Evolutionary conservation across 2,329 filamentous ascomycete genomes (phyloP).

Genomic region (Cercospora berteroae): DNA sequence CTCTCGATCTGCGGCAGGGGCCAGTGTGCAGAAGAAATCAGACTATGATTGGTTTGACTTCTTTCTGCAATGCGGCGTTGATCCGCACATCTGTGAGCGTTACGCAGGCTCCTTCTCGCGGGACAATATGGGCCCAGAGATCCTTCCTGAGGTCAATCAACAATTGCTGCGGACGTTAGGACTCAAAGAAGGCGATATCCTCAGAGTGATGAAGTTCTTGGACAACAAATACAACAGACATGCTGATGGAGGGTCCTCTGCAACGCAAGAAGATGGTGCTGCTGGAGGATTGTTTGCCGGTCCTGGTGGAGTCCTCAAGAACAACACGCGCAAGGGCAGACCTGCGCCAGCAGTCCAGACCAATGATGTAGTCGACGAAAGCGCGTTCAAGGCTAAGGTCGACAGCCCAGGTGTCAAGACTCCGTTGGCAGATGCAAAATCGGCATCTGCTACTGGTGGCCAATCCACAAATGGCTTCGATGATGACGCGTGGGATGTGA

Average conservation of each 20-base stretch:
- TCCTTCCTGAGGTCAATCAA: conserved; percentile 84
- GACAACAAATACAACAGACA: conserved; percentile 76
- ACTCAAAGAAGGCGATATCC: conserved; percentile 92
- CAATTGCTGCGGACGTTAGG: conserved; percentile 80
- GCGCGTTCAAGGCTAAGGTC: conserved; percentile 69
- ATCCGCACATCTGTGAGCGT: conserved; percentile 87
- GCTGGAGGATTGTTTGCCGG: conserved; percentile 80
- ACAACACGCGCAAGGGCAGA: conserved; percentile 90
- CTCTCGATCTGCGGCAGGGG: conserved; percentile 49
- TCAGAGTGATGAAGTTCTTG: conserved; percentile 87
- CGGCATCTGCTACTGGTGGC: conserved; percentile 45
- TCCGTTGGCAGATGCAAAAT: conserved; percentile 44
- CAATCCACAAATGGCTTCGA: conserved; percentile 69
- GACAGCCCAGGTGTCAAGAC: conserved; percentile 46
- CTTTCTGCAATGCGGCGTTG: conserved; percentile 88
- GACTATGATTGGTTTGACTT: conserved; percentile 99
- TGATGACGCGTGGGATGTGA: conserved; percentile 96
- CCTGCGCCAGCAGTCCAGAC: conserved; percentile 84
- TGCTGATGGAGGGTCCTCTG: conserved; percentile 41
- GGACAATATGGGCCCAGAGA: conserved; percentile 94
- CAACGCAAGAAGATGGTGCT: conserved; percentile 58
- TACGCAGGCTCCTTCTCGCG: conserved; percentile 85
- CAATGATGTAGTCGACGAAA: conserved; percentile 82
- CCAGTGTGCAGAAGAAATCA: conserved; percentile 64
- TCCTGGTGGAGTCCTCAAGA: conserved; percentile 82